Conservation (phyloP, 768 basidiomycete species). For the Hebeloma cylindrosporum region DNA sequence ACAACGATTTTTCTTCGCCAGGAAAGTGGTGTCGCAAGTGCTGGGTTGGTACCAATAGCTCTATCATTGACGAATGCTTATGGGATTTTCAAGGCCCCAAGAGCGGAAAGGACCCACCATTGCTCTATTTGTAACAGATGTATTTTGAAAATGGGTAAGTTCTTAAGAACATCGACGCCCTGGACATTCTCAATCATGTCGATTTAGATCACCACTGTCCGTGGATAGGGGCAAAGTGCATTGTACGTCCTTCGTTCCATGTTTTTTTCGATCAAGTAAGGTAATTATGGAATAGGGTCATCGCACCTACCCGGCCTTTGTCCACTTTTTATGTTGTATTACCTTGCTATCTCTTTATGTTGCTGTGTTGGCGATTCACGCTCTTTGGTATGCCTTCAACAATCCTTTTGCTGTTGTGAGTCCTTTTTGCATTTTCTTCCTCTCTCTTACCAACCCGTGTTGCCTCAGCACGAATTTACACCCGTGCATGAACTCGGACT, state of each 20-base stretch:
- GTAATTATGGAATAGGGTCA: constrained; percentile 54
- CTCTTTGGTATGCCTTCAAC: constrained; percentile 64
- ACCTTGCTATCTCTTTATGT: constrained; percentile 66
- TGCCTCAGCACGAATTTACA: constrained; percentile 54
- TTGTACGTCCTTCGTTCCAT: constrained; percentile 53
- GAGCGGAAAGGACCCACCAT: constrained; percentile 80
- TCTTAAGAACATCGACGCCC: background rate
- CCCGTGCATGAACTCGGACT: constrained; percentile 73
- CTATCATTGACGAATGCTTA: background rate
- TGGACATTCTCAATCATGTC: constrained; percentile 10
- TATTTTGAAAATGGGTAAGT: constrained; percentile 78
- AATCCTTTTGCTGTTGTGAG: constrained; percentile 65
- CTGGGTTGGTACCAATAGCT: constrained; percentile 42
- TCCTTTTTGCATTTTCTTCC: constrained; percentile 1
- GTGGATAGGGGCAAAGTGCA: constrained; percentile 76
- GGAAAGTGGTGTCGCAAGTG: constrained; percentile 79
- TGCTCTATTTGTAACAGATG: constrained; percentile 75
- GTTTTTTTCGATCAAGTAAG: background rate
- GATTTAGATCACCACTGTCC: constrained; percentile 80
- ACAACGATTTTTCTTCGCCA: constrained; percentile 51
- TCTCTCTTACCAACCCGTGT: background rate
- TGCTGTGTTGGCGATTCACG: constrained; percentile 48
- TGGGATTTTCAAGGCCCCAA: constrained; percentile 47
- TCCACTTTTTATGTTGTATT: constrained; percentile 71
- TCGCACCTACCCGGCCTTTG: constrained; percentile 80